Conservation (phyloP, 495 filamentous ascomycete genomes). For the Aspergillus affinis region DNA sequence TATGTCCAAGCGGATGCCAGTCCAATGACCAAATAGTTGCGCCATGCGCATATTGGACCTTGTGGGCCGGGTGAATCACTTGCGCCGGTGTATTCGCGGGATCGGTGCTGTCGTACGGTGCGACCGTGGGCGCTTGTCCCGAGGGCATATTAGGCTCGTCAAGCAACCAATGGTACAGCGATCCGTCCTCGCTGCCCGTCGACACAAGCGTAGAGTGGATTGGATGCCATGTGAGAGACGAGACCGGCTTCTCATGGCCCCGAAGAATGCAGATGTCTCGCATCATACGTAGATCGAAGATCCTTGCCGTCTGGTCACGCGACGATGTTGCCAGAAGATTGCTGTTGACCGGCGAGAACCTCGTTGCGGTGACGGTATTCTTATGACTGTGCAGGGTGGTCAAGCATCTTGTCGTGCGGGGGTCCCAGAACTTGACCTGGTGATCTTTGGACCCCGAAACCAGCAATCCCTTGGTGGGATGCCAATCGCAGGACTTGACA, state of each 20-base stretch:
- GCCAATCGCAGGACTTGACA: conserved; percentile 94
- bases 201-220: conserved; percentile 85
- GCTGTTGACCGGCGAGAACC: conserved; percentile 80
- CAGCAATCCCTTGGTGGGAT: conserved; percentile 89
- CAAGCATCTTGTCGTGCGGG: conserved; percentile 80
- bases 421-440: conserved; percentile 96
- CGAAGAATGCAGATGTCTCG: conserved; percentile 88
- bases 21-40: conserved; percentile 95
- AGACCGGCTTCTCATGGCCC: conserved; percentile 94
- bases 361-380: conserved; percentile 85
- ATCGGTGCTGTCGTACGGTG: conserved; percentile 80
- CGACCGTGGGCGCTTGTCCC: conserved; percentile 63
- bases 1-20: conserved; percentile 95
- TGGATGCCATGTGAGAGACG: conserved; percentile 90
- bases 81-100: conserved; percentile 76
- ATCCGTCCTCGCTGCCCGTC: conserved; percentile 85
- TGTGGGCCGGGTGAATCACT: conserved; percentile 84
- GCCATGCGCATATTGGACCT: conserved; percentile 81
- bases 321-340: conserved; percentile 88
- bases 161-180: conserved; percentile 86
- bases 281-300: conserved; percentile 98
- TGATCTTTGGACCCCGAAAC: conserved; percentile 98
- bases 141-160: conserved; percentile 84
- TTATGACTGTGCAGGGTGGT: conserved; percentile 98
- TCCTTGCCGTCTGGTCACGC: conserved; percentile 83